Conservation (phyloP, 1,284 basidiomycete genomes). For the Earliella scabrosa region DNA sequence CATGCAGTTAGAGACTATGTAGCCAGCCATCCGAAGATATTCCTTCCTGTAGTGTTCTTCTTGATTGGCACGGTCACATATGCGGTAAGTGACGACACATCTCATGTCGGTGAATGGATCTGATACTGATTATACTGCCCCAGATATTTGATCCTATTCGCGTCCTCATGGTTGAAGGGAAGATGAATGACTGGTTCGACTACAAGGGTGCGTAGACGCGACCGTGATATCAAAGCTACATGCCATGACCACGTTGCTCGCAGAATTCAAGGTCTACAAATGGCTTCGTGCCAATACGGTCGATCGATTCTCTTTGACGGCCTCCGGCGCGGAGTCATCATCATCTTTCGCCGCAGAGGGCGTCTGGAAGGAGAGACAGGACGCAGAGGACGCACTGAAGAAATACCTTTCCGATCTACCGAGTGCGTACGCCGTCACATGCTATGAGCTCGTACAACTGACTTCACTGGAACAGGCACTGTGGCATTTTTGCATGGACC, state of each 20-base stretch:
- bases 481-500: constrained; percentile 90
- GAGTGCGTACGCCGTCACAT: constrained; percentile 42
- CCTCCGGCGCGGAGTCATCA: neutral
- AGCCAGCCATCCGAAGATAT: constrained; percentile 83
- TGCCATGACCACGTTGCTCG: no score
- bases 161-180: constrained; percentile 81
- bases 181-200: constrained; percentile 86
- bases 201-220: constrained; percentile 51
- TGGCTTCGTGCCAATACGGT: constrained; percentile 69
- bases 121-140: neutral
- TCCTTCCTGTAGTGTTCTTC: constrained; percentile 86
- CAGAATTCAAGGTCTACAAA: constrained; percentile 67
- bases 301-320: constrained; percentile 44
- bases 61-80: constrained; percentile 89
- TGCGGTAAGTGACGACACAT: constrained; percentile 58
- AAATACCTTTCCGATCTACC: constrained; percentile 80
- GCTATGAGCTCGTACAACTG: neutral
- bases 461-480: constrained; percentile 46
- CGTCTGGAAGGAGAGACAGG: constrained; percentile 84
- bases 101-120: neutral
- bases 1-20: constrained; percentile 87
- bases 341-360: constrained; percentile 33
- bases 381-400: constrained; percentile 72
- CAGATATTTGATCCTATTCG: constrained; percentile 94
- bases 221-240: no score